Percentiles rank a stretch among this genome's conserved stretches.
phyloP scores from a whole-genome alignment of 495 filamentous ascomycete species.

The Aeminium ludgeri region DNA sequence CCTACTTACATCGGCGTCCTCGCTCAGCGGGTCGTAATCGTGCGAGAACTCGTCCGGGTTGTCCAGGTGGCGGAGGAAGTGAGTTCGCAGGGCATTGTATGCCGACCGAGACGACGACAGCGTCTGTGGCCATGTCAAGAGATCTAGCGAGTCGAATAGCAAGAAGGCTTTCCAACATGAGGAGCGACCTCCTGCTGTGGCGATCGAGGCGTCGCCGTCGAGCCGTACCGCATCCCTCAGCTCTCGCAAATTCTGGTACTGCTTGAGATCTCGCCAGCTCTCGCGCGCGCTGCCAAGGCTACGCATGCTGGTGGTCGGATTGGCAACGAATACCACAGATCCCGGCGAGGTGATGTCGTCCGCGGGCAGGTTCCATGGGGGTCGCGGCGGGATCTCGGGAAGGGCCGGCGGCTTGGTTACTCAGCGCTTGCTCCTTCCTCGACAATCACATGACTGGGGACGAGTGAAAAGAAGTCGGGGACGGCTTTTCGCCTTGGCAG shows the following conservation, averaged over 20 bases:
- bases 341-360: too few relatives aligned
- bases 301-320: slow-evolving; percentile 3
- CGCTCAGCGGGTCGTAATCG: slow-evolving; percentile 66
- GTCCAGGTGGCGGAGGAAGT: slow-evolving; percentile 63
- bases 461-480: too few relatives aligned
- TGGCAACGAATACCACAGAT: too few relatives aligned
- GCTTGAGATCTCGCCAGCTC: slow-evolving; percentile 21
- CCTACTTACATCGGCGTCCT: slow-evolving; percentile 56
- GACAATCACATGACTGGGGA: too few relatives aligned
- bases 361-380: too few relatives aligned
- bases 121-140: slow-evolving; percentile 48
- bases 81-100: slow-evolving; percentile 53
- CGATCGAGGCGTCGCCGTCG: slow-evolving; percentile 27
- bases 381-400: too few relatives aligned
- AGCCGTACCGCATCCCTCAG: slow-evolving; percentile 47
- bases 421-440: too few relatives aligned
- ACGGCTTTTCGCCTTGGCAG: too few relatives aligned
- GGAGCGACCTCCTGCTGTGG: slow-evolving; percentile 56
- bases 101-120: slow-evolving; percentile 52
- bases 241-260: slow-evolving; percentile 31
- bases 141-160: slow-evolving; percentile 53
- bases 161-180: slow-evolving; percentile 92
- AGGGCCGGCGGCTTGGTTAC: too few relatives aligned
- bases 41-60: slow-evolving; percentile 65
- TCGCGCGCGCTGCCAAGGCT: slow-evolving; percentile 6